Percentiles rank a stretch among this genome's conserved stretches.
phyloP scores from a whole-genome alignment of 2,329 filamentous ascomycete genomes.

The Claviceps purpurea region DNA sequence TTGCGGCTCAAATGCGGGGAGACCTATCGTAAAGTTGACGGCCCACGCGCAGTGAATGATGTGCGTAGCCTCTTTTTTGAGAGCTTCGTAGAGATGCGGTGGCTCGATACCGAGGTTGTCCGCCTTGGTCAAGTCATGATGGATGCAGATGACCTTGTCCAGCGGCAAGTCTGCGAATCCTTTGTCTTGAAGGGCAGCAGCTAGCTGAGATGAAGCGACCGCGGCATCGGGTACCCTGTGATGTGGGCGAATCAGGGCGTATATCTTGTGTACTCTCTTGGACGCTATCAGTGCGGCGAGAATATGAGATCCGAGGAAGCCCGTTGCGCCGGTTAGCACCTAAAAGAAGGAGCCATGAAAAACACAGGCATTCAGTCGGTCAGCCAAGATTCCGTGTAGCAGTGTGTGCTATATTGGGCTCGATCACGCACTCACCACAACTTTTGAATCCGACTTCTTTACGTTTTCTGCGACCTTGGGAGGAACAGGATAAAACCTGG shows the following conservation, averaged over 20 bases:
- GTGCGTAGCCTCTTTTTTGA: constrained; percentile 20
- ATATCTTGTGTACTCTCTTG: constrained; percentile 39
- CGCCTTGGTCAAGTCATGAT: constrained; percentile 8
- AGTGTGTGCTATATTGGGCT: not conserved
- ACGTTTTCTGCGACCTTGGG: not conserved
- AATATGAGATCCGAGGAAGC: constrained; percentile 49
- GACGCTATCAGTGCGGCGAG: constrained; percentile 43
- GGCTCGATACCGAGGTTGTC: constrained; percentile 6
- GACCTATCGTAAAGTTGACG: constrained; percentile 42
- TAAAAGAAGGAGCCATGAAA: not conserved
- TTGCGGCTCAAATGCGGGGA: constrained; percentile 34
- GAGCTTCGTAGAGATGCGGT: constrained; percentile 11
- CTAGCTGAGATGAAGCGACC: not conserved
- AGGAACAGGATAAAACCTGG: not conserved
- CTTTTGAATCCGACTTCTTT: not conserved
- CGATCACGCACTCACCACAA: not conserved
- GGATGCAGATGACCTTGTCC: constrained; percentile 10
- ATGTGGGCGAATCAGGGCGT: constrained; percentile 36
- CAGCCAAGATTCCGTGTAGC: not conserved
- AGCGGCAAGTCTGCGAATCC: constrained; percentile 20
- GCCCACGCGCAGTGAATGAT: constrained; percentile 41
- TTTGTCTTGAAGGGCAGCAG: constrained; percentile 7
- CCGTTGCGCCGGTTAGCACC: constrained; percentile 47
- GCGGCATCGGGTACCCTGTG: not conserved
- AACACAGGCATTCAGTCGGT: not conserved